Evolutionary conservation across 257 asterid species (phyloP), one percentile per base, ranked within the genome.

Genomic region (Nicotiana obtusifolia): DNA sequence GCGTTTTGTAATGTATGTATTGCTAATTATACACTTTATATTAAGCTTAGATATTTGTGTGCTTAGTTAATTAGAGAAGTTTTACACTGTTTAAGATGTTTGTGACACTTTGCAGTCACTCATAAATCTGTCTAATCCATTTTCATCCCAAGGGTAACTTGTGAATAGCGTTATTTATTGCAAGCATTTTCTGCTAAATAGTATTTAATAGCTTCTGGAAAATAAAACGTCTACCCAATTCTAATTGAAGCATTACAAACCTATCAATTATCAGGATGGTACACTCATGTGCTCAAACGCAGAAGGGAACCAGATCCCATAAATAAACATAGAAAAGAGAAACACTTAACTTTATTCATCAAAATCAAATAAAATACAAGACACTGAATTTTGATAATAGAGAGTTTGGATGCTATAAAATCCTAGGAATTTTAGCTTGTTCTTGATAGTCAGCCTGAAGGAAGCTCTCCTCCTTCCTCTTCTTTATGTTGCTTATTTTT

Each of bases 1-100:
- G 92, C 97, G 95, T 80, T 93, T 94, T 81, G 97, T 95, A 15
- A 87, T 83, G 99, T 95, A 86, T 82, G 93, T 84, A 84, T 79
- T 52, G 52, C 62, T 17, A 13, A 26, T 13, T 37, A 11, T 64
- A 49, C 65, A 26, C 10, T 47, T 22, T 30, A 24, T 62, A 13
- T 14, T 44, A 10, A 60, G 31, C 73, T 78, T 78, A 62, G 10
- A 44, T 47, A 10, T 49, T 66, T 47, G 20, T 24, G 14, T 20
- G 28, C 2, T 19, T 9, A 4, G 15, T 22, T 73, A 16, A 22
- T 4, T 47, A 73, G 37, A 7, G 49, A 22, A 41, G 7, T 9
- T 80, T 59, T 79, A 16, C 82, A 35, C 57, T 49, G 10, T 56
- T 31, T 47, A 10, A 47, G 49, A 24, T 80, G 59, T 64, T 80